These are phyloP conservation scores for Polytrichum commune DNA, from an alignment of 225 moss, liverwort and hornwort species.

Conservation along the genomic window DNA sequence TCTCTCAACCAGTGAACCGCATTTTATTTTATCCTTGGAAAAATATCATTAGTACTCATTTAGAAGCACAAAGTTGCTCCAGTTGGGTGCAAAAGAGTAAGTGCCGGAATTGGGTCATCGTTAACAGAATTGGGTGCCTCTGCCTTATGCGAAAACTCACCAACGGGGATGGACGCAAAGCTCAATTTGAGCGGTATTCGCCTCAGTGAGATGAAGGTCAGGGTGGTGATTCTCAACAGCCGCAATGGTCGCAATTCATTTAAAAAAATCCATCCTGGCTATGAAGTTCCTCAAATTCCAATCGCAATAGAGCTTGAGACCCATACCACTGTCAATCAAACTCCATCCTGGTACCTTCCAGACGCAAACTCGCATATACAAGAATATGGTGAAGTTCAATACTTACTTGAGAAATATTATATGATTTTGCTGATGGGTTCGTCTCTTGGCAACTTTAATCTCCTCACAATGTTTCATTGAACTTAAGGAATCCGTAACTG, in stretches of 20 bases:
- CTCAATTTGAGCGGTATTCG: neutral
- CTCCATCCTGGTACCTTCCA: conserved; percentile 7
- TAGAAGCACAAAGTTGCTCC: too few relatives aligned
- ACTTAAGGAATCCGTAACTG: too few relatives aligned
- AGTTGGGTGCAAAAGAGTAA: too few relatives aligned
- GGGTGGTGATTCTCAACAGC: conserved; percentile 12
- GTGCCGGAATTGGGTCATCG: too few relatives aligned
- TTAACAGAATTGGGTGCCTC: too few relatives aligned
- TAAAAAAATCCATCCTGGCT: conserved; percentile 8
- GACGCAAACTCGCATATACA: neutral
- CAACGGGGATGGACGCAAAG: conserved; percentile 10
- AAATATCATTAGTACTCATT: too few relatives aligned
- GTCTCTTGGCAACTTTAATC: neutral
- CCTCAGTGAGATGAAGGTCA: conserved; percentile 8
- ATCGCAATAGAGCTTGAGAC: conserved; percentile 8
- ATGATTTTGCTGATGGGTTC: neutral
- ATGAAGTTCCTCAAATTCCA: conserved; percentile 14
- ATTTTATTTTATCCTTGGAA: too few relatives aligned
- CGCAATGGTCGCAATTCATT: conserved; percentile 9
- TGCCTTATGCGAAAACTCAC: neutral
- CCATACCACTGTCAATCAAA: neutral
- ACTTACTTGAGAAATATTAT: neutral
- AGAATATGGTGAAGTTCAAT: neutral
- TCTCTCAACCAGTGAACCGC: too few relatives aligned
- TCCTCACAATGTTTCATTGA: too few relatives aligned